Percentiles rank a stretch among this genome's conserved stretches.
Evolutionary conservation across 495 filamentous ascomycete species (phyloP).

Genomic region (Aspergillus sclerotioniger): DNA sequence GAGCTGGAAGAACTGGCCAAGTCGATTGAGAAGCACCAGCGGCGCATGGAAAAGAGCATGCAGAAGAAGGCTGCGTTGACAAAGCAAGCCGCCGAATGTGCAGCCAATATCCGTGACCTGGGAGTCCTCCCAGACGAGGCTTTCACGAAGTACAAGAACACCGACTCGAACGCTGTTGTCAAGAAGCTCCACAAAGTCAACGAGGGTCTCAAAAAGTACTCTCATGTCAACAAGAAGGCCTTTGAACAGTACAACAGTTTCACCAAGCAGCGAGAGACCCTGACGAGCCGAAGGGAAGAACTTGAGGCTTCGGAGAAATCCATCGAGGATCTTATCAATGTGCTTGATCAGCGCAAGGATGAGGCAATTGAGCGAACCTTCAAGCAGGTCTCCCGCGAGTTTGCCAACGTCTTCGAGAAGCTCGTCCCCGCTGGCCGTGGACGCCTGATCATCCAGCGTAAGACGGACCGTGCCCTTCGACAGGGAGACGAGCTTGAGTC

Average conservation of each 20-base stretch:
- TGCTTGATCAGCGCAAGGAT: slow-evolving; percentile 93
- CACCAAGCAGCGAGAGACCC: slow-evolving; percentile 80
- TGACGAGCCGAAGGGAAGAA: slow-evolving; percentile 78
- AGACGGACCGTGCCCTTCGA: slow-evolving; percentile 65
- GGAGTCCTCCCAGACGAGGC: slow-evolving; percentile 94
- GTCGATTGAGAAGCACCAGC: slow-evolving; percentile 83
- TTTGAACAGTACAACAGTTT: slow-evolving; percentile 99
- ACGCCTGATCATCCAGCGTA: slow-evolving; percentile 88
- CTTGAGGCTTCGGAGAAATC: slow-evolving; percentile 77
- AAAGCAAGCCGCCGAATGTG: slow-evolving; percentile 73
- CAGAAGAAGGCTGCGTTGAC: slow-evolving; percentile 77
- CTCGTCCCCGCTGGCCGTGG: slow-evolving; percentile 93
- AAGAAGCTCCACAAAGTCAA: slow-evolving; percentile 89
- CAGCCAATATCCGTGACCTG: slow-evolving; percentile 84
- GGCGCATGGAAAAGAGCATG: slow-evolving; percentile 87
- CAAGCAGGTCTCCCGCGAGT: slow-evolving; percentile 93
- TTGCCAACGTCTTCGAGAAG: slow-evolving; percentile 87
- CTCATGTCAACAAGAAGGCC: slow-evolving; percentile 98
- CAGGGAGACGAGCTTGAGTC: slow-evolving; percentile 66
- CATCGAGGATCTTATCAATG: slow-evolving; percentile 87
- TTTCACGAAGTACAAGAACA: slow-evolving; percentile 83
- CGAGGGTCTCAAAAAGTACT: slow-evolving; percentile 91
- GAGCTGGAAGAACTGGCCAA: slow-evolving; percentile 72
- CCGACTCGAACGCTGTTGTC: slow-evolving; percentile 75
- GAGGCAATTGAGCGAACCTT: slow-evolving; percentile 93